These are phyloP conservation scores for Aspergillus aculeatinus DNA, from an alignment of 2,329 filamentous ascomycete species.

Conservation along the genomic window DNA sequence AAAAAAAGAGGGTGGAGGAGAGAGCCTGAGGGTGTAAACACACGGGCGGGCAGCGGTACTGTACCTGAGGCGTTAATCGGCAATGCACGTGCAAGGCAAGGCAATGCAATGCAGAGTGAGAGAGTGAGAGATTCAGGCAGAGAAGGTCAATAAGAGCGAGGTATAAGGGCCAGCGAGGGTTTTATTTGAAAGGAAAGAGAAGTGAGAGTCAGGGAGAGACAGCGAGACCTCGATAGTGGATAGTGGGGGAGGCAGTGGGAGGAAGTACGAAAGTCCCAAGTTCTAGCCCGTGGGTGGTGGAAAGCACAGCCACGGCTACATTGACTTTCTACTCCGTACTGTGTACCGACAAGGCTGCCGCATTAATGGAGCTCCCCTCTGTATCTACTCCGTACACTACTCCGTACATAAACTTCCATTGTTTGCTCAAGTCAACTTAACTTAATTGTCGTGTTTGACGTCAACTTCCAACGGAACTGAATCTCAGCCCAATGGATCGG, in stretches of 20 bases:
- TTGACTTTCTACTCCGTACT: no score
- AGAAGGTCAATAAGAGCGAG: neutral
- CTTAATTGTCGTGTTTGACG: neutral
- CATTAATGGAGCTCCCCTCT: neutral
- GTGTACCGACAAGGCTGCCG: neutral
- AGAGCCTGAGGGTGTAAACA: neutral
- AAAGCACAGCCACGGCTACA: conserved; percentile 12
- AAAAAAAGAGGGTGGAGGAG: no score
- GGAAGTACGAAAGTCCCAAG: neutral
- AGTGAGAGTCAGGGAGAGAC: neutral
- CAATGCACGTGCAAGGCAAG: neutral
- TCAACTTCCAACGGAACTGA: no score
- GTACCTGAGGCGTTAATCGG: neutral
- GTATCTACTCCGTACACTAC: no score
- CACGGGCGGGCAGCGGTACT: neutral
- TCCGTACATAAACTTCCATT: no score
- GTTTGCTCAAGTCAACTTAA: neutral
- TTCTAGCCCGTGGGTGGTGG: neutral
- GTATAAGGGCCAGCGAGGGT: no score
- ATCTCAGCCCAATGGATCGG: neutral
- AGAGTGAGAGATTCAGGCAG: neutral
- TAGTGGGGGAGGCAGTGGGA: neutral
- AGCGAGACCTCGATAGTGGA: neutral
- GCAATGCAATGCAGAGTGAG: conserved; percentile 3
- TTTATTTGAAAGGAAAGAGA: neutral